Conservation (phyloP, 805 yeast species). For the Zygosaccharomyces pseudorouxii region DNA sequence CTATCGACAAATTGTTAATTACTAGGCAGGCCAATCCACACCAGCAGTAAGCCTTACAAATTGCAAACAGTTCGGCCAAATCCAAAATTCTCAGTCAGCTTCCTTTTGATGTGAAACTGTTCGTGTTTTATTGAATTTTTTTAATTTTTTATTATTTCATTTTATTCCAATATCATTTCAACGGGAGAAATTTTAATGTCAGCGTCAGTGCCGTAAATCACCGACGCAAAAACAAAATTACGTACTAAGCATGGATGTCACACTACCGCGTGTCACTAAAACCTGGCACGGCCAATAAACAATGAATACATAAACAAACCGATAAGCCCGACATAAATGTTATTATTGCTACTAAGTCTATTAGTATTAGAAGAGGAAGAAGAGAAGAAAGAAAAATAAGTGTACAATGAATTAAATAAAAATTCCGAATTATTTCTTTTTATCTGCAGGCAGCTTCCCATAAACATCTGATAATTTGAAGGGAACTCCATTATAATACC, state of each 20-base stretch:
- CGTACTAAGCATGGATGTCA: background rate
- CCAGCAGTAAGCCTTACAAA: background rate
- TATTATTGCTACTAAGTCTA: background rate
- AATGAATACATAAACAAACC: background rate
- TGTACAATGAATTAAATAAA: background rate
- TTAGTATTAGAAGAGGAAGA: background rate
- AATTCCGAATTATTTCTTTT: background rate
- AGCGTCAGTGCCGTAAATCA: constrained; percentile 1
- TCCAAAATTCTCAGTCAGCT: background rate
- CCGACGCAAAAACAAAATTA: constrained; percentile 3
- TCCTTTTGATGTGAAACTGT: background rate
- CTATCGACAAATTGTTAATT: background rate
- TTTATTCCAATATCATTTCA: background rate
- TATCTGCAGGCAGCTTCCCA: constrained; percentile 3
- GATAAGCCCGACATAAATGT: background rate
- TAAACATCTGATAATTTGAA: constrained; percentile 20
- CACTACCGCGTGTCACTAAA: constrained; percentile 5
- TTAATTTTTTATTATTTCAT: background rate
- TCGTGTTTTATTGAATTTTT: background rate
- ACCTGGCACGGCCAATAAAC: background rate
- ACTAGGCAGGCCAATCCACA: background rate
- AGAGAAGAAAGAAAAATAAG: background rate
- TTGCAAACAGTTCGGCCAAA: background rate
- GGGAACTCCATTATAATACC: constrained; percentile 33
- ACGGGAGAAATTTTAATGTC: background rate